These are phyloP conservation scores for Salvia rosmarinus DNA, from an alignment of 257 asterid species.

Conservation along the genomic window DNA sequence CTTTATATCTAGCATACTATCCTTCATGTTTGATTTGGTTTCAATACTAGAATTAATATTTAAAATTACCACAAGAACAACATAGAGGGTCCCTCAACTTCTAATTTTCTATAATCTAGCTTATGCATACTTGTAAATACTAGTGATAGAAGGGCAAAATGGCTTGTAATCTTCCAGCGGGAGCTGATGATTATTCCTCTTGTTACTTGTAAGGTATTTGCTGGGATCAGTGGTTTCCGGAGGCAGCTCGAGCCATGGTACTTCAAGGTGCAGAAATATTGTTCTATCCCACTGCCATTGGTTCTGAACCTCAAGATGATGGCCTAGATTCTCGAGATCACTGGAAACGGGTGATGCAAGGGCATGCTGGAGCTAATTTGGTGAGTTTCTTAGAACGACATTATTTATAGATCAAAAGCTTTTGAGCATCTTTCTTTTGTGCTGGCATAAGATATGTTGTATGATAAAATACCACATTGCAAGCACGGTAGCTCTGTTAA, in stretches of 20 bases:
- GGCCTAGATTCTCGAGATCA: constrained; percentile 96
- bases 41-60: constrained; percentile 15
- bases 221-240: constrained; percentile 99
- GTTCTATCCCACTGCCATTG: constrained; percentile 97
- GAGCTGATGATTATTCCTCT: constrained; percentile 23
- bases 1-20: constrained; percentile 7
- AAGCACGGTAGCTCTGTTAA: background rate
- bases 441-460: background rate
- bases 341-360: constrained; percentile 98
- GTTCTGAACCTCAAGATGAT: constrained; percentile 96
- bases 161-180: background rate
- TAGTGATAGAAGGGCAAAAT: background rate
- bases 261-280: constrained; percentile 97
- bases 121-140: background rate
- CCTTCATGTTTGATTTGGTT: constrained; percentile 7
- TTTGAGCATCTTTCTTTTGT: constrained; percentile 9
- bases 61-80: constrained; percentile 9
- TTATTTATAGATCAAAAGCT: background rate
- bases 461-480: background rate
- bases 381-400: constrained; percentile 46
- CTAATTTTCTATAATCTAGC: background rate
- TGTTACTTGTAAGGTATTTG: constrained; percentile 68
- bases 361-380: constrained; percentile 97
- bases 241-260: constrained; percentile 96
- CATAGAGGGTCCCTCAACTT: background rate